Percentiles rank a stretch among this genome's conserved stretches.
phyloP scores from a whole-genome alignment of 805 yeast species.

The Cyberlindnera lachancei region DNA sequence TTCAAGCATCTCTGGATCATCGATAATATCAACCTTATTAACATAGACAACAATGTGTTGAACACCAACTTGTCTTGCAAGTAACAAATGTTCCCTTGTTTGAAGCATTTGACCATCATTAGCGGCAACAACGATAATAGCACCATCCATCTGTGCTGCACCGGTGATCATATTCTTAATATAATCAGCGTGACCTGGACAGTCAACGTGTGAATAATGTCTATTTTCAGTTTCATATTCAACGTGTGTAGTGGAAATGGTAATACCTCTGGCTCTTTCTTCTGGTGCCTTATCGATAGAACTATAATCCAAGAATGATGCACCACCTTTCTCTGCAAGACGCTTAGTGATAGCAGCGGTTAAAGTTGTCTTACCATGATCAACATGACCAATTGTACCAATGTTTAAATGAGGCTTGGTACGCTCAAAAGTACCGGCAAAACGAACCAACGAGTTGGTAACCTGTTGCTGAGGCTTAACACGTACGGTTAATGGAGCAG shows the following conservation, averaged over 20 bases:
- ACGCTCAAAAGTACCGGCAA: conserved; percentile 81
- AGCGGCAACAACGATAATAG: conserved; percentile 98
- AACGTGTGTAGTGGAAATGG: conserved; percentile 96
- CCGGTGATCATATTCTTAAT: conserved; percentile 99
- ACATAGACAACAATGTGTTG: conserved; percentile 95
- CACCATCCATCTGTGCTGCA: conserved; percentile 99
- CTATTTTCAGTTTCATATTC: conserved; percentile 93
- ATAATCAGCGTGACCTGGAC: conserved; percentile 98
- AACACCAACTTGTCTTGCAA: conserved; percentile 99
- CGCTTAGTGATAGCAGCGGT: conserved; percentile 99
- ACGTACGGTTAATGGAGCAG: conserved; percentile 1
- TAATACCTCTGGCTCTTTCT: conserved; percentile 99
- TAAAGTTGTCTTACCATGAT: conserved; percentile 96
- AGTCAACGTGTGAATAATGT: conserved; percentile 96
- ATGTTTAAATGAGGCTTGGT: conserved; percentile 94
- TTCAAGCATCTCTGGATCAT: conserved; percentile 98
- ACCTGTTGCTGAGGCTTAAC: no score
- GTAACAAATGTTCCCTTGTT: conserved; percentile 96
- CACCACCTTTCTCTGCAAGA: conserved; percentile 82
- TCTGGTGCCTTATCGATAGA: conserved; percentile 97
- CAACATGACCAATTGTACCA: conserved; percentile 98
- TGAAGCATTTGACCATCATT: conserved; percentile 99
- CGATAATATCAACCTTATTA: conserved; percentile 95
- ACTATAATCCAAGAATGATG: conserved; percentile 85
- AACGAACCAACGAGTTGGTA: conserved; percentile 11